Base-by-base conservation (phyloP, 345 rosid genomes). In the Gossypium bickii region DNA sequence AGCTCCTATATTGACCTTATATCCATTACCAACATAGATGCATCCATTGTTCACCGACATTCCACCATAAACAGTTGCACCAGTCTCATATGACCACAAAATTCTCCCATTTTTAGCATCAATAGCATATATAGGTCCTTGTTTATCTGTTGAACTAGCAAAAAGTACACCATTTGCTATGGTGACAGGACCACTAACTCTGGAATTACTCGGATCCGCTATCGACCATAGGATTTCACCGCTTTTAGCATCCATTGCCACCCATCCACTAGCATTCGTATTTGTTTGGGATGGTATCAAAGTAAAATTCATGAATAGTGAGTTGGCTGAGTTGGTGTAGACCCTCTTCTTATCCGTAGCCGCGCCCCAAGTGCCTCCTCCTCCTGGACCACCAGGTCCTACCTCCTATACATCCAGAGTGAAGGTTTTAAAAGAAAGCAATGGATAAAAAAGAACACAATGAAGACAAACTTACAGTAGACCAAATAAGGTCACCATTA, bases 301-400 rank as follows among this genome's bases (percentile, higher is more conserved):
- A 27, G 82, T 80, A 60, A 83, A 83, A 70, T 68, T 83, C 15
- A 51, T 51, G 56, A 12, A 11, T 1, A 27, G 22, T 10, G 81
- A 76, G 49, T 80, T 78, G 41, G 73, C 84, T 25, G 73, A 72
- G 64, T 84, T 81, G 38, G 84, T 79, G 77, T 81, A 84, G 9
- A 81, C 67, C 29, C 67, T 74, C 45, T 71, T 76, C 17, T 25
- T 65, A 43, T 83, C 84, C 0, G 79, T 83, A 1, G 86, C 82
- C 49, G 86, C 77, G 20, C 84, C 84, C 84, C 86, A 81, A 7
- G 15, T 24, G 8, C 81, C 84, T 27, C 86, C 86, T 12, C 84
- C 84, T 0, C 34, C 71, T 3, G 17, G 0, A 3, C 84, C 79
- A 2, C 82, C 82, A 0, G 82, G 84, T 15, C 82, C 82, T 3